Conservation (phyloP, 1,284 basidiomycete species). For the Cutaneotrichosporon sp. region DNA sequence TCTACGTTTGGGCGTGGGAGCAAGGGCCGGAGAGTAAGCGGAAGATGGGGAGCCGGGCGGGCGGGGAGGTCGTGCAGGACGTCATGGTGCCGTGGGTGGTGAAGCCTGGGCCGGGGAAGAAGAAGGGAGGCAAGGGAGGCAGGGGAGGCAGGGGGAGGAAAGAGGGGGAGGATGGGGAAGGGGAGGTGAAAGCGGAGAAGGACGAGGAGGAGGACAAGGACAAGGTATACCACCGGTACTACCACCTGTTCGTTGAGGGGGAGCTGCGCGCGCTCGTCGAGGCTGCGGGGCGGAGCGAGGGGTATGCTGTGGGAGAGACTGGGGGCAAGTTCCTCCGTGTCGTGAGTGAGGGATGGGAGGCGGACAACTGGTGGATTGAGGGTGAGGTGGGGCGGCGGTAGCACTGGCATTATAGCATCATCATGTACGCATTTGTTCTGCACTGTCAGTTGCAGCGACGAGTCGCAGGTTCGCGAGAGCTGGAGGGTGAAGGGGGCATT, state of each 20-base stretch:
- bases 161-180: neutral
- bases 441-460: no score
- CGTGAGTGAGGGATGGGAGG: constrained; percentile 76
- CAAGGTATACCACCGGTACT: constrained; percentile 77
- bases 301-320: constrained; percentile 48
- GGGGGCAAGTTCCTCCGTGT: constrained; percentile 62
- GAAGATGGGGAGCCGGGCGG: constrained; percentile 56
- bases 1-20: constrained; percentile 99
- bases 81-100: constrained; percentile 73
- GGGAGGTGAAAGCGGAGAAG: constrained; percentile 1
- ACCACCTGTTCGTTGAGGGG: constrained; percentile 84
- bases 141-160: constrained; percentile 1
- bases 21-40: constrained; percentile 83
- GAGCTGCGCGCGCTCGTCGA: constrained; percentile 68
- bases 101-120: constrained; percentile 20
- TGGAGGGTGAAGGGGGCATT: no score
- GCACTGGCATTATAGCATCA: neutral
- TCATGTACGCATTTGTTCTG: constrained; percentile 1
- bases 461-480: neutral
- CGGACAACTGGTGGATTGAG: constrained; percentile 56
- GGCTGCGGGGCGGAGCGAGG: constrained; percentile 65
- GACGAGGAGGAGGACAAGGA: constrained; percentile 2
- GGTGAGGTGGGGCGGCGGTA: constrained; percentile 40
- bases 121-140: constrained; percentile 8
- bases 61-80: constrained; percentile 58